phyloP scores from a whole-genome alignment of 1,284 basidiomycete species.

The Veloporphyrellus conicus region DNA sequence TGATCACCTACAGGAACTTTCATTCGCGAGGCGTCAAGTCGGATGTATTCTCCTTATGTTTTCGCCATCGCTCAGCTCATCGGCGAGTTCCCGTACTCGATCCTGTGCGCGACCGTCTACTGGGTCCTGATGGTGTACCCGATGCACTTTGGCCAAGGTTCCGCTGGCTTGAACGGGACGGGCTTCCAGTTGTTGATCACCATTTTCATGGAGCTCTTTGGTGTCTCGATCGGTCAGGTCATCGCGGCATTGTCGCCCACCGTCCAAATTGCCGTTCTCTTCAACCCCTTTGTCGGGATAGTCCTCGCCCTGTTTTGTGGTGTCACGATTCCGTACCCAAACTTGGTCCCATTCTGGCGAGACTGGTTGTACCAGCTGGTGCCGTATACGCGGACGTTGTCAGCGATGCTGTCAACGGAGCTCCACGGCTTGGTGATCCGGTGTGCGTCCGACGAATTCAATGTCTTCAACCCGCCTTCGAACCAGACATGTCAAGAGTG shows the following conservation, averaged over 20 bases:
- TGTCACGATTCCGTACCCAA: slow-evolving; percentile 74
- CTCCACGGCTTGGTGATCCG: slow-evolving; percentile 68
- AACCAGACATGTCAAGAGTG: slow-evolving; percentile 73
- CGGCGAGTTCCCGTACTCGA: slow-evolving; percentile 78
- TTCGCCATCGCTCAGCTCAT: slow-evolving; percentile 81
- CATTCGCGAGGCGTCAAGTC: slow-evolving; percentile 70
- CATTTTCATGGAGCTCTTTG: slow-evolving; percentile 71
- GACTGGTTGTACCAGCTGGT: slow-evolving; percentile 70
- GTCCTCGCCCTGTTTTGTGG: slow-evolving; percentile 73
- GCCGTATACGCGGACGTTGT: slow-evolving; percentile 71
- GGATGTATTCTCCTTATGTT: slow-evolving; percentile 75
- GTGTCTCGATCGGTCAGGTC: slow-evolving; percentile 72
- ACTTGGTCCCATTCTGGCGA: slow-evolving; percentile 68
- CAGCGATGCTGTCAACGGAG: slow-evolving; percentile 75
- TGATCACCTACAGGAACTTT: slow-evolving; percentile 42
- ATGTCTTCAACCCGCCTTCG: slow-evolving; percentile 63
- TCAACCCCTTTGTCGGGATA: slow-evolving; percentile 74
- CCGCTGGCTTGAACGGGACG: slow-evolving; percentile 57
- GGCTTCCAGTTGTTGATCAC: slow-evolving; percentile 73
- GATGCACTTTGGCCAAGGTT: slow-evolving; percentile 67
- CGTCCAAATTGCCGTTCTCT: slow-evolving; percentile 73
- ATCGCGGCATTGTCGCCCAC: slow-evolving; percentile 75
- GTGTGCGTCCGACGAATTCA: slow-evolving; percentile 68
- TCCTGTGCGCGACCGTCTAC: slow-evolving; percentile 70
- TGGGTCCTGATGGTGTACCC: slow-evolving; percentile 78